Evolutionary conservation across 352 stramenopile species (phyloP), one percentile per base, ranked within the genome.

Genomic region (Phytopythium montanum): DNA sequence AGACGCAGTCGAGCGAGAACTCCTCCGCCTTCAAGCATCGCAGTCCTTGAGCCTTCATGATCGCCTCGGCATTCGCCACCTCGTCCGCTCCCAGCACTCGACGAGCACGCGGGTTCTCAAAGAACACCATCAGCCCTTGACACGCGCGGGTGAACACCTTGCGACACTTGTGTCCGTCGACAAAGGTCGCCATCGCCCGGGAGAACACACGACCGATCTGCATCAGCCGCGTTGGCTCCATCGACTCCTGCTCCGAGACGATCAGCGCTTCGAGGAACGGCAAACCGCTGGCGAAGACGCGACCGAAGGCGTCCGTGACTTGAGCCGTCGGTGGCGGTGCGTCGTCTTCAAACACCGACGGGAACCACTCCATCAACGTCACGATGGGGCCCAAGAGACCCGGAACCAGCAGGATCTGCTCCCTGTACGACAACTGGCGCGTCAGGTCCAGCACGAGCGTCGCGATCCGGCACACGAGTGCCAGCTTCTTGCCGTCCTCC

Each of bases 1-100:
- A 62, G 34, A 86, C 70, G 39, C 75, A 86, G 3, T 90, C 79
- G 28, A 87, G 70, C 19, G 79, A 84, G 57, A 81, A 81, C 18
- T 71, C 49, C 2, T 56, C 72, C 16, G 59, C 59, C 48, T 82
- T 74, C 16, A 85, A 66, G 25, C 77, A 69, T 16, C 59, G 59
- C 19, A 75, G 61, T 34, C 72, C 62, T 8, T 87, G 67, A 2
- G 58, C 48, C 41, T 71, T 65, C 16, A 82, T 55, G 26, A 77
- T 16, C 14, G 19, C 49, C 19, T 70, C 59, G 5, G 86, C 52
- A 8, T 73, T 61, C 14, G 66, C 62, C 18, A 56, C 55, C 1
- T 55, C 34, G 7, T 49, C 46, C 9, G 70, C 49, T 12, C 44
- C 38, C 14, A 75, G 45, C 3, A 60, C 51, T n/a, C 49, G 33